These are phyloP conservation scores for Coemansia sp. DNA, from an alignment of 192 early-diverging fungal genomes.

Conservation along the genomic window DNA sequence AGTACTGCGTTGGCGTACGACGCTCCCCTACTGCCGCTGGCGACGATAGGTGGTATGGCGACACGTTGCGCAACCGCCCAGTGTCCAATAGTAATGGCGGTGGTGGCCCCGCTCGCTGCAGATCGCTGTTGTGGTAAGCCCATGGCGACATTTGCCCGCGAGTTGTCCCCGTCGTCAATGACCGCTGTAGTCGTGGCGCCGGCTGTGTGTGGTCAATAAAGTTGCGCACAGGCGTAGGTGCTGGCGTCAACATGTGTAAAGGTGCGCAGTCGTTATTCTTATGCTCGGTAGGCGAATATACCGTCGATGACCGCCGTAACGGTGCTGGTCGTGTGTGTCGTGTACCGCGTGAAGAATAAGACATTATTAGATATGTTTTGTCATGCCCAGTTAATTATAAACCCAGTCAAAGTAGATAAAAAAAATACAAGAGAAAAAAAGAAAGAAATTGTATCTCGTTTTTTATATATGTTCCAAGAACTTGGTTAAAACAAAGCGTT, in stretches of 20 bases:
- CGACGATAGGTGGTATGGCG: not conserved
- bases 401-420: not conserved
- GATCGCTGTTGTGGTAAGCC: not conserved
- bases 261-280: not conserved
- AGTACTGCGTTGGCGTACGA: slow-evolving; percentile 7
- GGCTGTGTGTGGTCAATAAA: not conserved
- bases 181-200: not conserved
- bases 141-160: slow-evolving; percentile 12
- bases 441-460: not conserved
- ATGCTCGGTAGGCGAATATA: not conserved
- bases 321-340: not conserved
- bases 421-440: not conserved
- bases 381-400: not conserved
- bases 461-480: not conserved
- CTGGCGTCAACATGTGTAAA: slow-evolving; percentile 23
- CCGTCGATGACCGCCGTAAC: not conserved
- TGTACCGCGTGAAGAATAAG: not conserved
- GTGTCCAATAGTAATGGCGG: not conserved
- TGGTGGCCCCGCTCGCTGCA: not conserved
- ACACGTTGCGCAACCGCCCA: slow-evolving; percentile 3
- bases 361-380: slow-evolving; percentile 1
- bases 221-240: slow-evolving; percentile 16
- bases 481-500: not conserved
- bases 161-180: not conserved
- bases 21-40: not conserved